These are phyloP conservation scores for Fusarium siculi DNA, from an alignment of 2,329 filamentous ascomycete genomes.

Conservation along the genomic window DNA sequence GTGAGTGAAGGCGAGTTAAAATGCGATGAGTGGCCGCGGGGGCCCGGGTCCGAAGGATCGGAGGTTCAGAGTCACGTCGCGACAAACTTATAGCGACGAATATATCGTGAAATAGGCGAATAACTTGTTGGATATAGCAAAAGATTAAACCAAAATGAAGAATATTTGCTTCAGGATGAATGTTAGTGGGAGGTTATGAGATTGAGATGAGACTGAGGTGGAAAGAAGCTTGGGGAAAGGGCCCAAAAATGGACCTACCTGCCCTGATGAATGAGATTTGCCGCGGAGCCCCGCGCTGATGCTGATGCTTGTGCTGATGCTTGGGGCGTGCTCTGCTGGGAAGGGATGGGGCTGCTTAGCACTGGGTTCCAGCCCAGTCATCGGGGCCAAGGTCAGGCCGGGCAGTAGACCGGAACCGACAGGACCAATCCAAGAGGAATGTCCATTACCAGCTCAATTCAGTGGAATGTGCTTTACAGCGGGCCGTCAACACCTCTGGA, in stretches of 20 bases:
- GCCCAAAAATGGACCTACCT: constrained; percentile 19
- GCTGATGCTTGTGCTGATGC: constrained; percentile 1
- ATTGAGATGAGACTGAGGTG: constrained; percentile 29
- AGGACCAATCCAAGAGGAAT: constrained; percentile 6
- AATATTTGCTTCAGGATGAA: constrained; percentile 12
- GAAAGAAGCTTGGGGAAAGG: constrained; percentile 25
- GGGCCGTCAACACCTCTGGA: not conserved
- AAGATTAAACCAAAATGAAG: constrained; percentile 19
- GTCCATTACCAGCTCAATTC: not conserved
- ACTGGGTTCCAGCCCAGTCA: not conserved
- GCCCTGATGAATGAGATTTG: constrained; percentile 40
- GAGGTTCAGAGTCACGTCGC: constrained; percentile 17
- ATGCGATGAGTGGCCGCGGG: constrained; percentile 3
- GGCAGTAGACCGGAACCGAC: not conserved
- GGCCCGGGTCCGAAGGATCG: constrained; percentile 8
- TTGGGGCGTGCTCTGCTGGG: not conserved
- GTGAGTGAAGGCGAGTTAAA: constrained; percentile 13
- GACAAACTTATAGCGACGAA: constrained; percentile 17
- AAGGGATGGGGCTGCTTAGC: not conserved
- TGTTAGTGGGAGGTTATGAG: constrained; percentile 18
- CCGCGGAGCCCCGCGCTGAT: constrained; percentile 35
- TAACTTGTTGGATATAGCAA: not conserved
- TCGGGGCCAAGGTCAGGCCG: not conserved
- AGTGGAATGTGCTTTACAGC: constrained; percentile 18
- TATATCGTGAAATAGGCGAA: not conserved